Base-by-base conservation (phyloP, 306 rosid genomes). In the Cyclanthera cordifolia region DNA sequence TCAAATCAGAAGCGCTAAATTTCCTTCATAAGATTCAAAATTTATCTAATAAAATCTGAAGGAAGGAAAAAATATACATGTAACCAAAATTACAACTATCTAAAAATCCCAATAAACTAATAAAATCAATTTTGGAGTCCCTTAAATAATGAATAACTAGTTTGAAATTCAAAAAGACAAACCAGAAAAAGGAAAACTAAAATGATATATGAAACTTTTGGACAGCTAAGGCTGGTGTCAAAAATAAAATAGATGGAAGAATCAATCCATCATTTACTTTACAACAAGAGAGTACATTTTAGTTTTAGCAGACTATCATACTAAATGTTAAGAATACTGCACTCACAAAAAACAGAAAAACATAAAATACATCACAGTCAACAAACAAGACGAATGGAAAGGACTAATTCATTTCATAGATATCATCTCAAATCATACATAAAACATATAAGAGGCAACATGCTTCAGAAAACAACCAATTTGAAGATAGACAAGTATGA, bases 401-500 rank as follows among this genome's bases (percentile, higher is more conserved):
- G 17, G 50, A 37, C 68, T 60, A 60, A 9, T 61, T 20, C 68
- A 61, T 39, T 24, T 19, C 68, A 27, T 19, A 8, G 5, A 61
- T 17, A 61, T 34, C 67, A 60, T 16, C 67, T 34, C 27, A 10
- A 20, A 61, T 10, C 68, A 39, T 34, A 37, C n/a, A 60, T 10
- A 60, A 60, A 19, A 60, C 20, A 6, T 32, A 59, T 20, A 13
- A 17, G 14, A 39, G 50, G 17, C 70, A 23, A 64, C 16, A 7
- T 30, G 70, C 50, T 45, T 21, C 37, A 65, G 28, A 63, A 65
- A 45, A 23, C 7, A 23, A 11, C 30, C 17, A 41, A 37, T 63
- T 19, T 63, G n/a, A 17, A 16, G 69, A 61, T 20, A 63, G n/a
- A 41, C 32, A 63, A 63, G 69, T 39, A 63, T 60, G 10, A 63